Evolutionary conservation across 1,284 basidiomycete species (phyloP).

Genomic region (Tylopilus sp.): DNA sequence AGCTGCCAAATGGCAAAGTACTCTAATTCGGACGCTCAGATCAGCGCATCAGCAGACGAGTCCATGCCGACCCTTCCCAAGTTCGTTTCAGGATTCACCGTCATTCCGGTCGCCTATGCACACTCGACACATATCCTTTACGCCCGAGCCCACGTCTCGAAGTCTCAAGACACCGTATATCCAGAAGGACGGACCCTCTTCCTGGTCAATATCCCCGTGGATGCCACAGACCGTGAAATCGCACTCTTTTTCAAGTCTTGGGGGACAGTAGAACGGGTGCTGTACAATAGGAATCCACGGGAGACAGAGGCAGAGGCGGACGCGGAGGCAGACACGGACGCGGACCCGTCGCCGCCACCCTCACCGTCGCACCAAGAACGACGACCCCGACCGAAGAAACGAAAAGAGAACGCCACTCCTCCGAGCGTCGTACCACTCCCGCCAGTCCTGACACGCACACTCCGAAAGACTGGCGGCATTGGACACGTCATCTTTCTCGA

Average conservation of each 20-base stretch:
- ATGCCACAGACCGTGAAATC: conserved; percentile 77
- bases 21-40: neutral
- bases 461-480: conserved; percentile 60
- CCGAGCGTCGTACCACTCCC: conserved; percentile 60
- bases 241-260: conserved; percentile 66
- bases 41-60: neutral
- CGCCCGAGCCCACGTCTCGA: conserved; percentile 52
- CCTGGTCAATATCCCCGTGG: conserved; percentile 81
- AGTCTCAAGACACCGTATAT: conserved; percentile 38
- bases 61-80: conserved; percentile 19
- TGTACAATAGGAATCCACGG: conserved; percentile 43
- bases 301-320: conserved; percentile 25
- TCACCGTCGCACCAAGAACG: conserved; percentile 27
- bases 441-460: conserved; percentile 46
- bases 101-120: conserved; percentile 56
- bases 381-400: conserved; percentile 43
- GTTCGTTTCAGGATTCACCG: conserved; percentile 47
- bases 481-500: conserved; percentile 82
- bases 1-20: neutral
- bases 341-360: neutral
- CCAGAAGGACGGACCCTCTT: conserved; percentile 79
- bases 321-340: conserved; percentile 11
- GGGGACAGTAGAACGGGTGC: conserved; percentile 73
- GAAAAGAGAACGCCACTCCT: conserved; percentile 33
- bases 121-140: conserved; percentile 61